Conservation (phyloP, 352 stramenopile species). For the Pythium brassicae region DNA sequence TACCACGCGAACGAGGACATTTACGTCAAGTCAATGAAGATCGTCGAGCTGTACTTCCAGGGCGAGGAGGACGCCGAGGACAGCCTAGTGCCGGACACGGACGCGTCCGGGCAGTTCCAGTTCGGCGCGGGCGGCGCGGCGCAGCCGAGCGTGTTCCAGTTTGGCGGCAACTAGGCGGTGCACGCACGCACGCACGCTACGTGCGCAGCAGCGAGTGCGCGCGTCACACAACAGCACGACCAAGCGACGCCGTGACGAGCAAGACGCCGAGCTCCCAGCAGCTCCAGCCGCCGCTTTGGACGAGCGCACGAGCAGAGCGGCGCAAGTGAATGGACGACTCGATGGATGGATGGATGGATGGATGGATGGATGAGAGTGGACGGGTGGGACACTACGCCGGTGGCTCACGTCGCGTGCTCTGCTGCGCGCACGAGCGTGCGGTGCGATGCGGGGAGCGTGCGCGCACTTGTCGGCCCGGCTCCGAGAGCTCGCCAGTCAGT, state of each 20-base stretch:
- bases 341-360: conserved; percentile 13
- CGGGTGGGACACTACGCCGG: background rate
- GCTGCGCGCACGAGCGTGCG: no score
- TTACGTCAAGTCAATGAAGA: conserved; percentile 94
- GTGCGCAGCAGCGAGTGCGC: no score
- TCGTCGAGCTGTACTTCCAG: conserved; percentile 98
- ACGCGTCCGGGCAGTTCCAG: conserved; percentile 77
- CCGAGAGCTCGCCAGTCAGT: background rate
- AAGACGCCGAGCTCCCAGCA: no score
- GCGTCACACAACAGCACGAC: no score
- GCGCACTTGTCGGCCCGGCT: background rate
- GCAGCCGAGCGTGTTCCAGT: conserved; percentile 82
- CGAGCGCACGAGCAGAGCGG: background rate
- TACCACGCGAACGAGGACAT: conserved; percentile 96
- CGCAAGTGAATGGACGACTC: background rate
- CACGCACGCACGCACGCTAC: background rate
- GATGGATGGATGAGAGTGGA: conserved; percentile 9
- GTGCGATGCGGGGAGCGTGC: background rate
- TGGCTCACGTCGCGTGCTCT: background rate
- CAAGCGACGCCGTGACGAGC: conserved; percentile 8
- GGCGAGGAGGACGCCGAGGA: conserved; percentile 96
- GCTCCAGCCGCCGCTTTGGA: background rate
- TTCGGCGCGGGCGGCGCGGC: conserved; percentile 50
- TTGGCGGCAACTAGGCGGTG: conserved; percentile 58
- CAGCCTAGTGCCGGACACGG: conserved; percentile 62